Evolutionary conservation across 2,329 filamentous ascomycete species (phyloP).

Genomic region (Pseudocercospora fuligena): DNA sequence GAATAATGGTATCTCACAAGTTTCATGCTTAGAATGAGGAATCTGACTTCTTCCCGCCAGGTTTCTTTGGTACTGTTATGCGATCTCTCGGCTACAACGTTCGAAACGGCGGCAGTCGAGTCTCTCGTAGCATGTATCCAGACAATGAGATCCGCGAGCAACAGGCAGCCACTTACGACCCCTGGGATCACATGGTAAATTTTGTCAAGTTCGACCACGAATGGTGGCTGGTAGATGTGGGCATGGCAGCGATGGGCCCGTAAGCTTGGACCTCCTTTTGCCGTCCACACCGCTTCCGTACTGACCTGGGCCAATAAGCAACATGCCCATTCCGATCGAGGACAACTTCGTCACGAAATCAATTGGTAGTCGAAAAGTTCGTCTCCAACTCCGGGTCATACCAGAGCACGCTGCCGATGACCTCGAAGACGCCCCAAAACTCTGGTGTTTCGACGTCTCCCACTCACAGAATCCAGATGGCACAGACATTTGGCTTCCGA

Average conservation of each 20-base stretch:
- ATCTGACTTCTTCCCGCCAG: slow-evolving; percentile 9
- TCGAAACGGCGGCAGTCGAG: slow-evolving; percentile 46
- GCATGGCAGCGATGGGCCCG: slow-evolving; percentile 44
- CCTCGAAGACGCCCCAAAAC: slow-evolving; percentile 39
- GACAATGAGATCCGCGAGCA: slow-evolving; percentile 16
- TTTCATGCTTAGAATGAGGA: slow-evolving; percentile 38
- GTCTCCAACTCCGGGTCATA: slow-evolving; percentile 28
- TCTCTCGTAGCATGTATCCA: slow-evolving; percentile 35
- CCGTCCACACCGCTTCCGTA: not conserved
- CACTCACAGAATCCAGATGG: slow-evolving; percentile 36
- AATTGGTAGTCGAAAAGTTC: slow-evolving; percentile 25
- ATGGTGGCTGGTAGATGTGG: slow-evolving; percentile 47
- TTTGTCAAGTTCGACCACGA: slow-evolving; percentile 42
- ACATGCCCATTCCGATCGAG: slow-evolving; percentile 45
- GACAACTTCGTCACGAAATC: slow-evolving; percentile 25
- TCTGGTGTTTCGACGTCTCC: slow-evolving; percentile 49
- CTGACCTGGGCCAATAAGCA: slow-evolving; percentile 1
- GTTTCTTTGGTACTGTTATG: slow-evolving; percentile 57
- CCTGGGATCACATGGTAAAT: slow-evolving; percentile 51
- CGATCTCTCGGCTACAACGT: slow-evolving; percentile 56
- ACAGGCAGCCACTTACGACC: slow-evolving; percentile 28
- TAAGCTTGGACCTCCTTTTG: slow-evolving; percentile 34
- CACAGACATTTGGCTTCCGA: slow-evolving; percentile 57
- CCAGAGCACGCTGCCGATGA: slow-evolving; percentile 15
- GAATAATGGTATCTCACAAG: slow-evolving; percentile 39